Evolutionary conservation across 176 grass and related monocot genomes (phyloP).

Genomic region (Aegilops sharonensis): DNA sequence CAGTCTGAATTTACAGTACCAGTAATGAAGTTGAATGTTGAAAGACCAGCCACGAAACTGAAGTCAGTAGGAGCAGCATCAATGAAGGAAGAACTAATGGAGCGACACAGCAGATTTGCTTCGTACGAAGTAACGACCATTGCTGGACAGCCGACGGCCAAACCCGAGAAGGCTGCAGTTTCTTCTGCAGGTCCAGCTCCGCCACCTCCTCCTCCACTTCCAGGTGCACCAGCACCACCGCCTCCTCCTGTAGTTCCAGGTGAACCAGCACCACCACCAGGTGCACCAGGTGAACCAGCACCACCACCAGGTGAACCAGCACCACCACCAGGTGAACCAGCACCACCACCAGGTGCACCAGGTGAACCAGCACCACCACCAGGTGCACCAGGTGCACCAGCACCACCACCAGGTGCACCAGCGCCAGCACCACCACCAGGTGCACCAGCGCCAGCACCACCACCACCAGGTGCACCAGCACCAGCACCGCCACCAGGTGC

Average conservation of each 20-base stretch:
- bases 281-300: background rate
- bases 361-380: background rate
- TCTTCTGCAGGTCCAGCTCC: slow-evolving; percentile 2
- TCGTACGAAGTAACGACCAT: slow-evolving; percentile 6
- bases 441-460: slow-evolving; percentile 7
- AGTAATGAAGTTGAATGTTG: background rate
- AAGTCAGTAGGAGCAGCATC: slow-evolving; percentile 18
- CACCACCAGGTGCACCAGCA: background rate
- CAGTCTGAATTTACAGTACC: background rate
- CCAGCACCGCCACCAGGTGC: background rate
- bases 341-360: background rate
- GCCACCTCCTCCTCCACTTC: slow-evolving; percentile 3
- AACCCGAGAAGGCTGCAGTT: background rate
- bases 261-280: background rate
- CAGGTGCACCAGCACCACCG: background rate
- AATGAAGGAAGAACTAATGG: slow-evolving; percentile 14
- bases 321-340: background rate
- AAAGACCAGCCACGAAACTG: background rate
- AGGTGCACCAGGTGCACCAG: background rate
- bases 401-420: slow-evolving; percentile 9
- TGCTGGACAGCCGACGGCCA: background rate
- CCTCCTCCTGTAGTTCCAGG: background rate
- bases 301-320: background rate
- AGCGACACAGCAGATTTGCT: background rate
- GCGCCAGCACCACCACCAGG: slow-evolving; percentile 26